Evolutionary conservation across 306 rosid species (phyloP).

Genomic region (Prunus mume): DNA sequence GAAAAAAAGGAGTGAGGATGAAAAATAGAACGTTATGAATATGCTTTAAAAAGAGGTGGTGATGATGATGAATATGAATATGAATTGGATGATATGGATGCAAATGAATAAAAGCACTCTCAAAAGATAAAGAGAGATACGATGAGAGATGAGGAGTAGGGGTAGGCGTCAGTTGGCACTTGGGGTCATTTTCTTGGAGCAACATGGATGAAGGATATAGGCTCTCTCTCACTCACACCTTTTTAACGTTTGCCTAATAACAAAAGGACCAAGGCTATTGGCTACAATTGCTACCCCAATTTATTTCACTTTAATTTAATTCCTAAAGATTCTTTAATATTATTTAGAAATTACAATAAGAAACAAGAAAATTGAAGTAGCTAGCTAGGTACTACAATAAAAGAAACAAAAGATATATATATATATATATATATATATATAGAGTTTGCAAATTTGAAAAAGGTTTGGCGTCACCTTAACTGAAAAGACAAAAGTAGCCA

Average conservation of each 20-base stretch:
- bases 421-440: too few species aligned
- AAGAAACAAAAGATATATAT: not conserved
- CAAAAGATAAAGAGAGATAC: too few species aligned
- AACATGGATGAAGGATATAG: not conserved
- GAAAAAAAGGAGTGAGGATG: not conserved
- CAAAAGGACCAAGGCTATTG: not conserved
- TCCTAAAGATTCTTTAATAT: too few species aligned
- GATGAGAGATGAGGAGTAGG: not conserved
- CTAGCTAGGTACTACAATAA: not conserved
- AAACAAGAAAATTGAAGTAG: too few species aligned
- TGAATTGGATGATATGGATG: not conserved
- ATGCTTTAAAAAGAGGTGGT: not conserved
- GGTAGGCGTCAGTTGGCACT: not conserved
- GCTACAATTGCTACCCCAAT: not conserved
- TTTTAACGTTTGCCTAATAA: not conserved
- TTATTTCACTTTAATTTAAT: not conserved
- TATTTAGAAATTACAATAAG: too few species aligned
- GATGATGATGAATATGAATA: too few species aligned
- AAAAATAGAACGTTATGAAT: not conserved
- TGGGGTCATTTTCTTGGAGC: not conserved
- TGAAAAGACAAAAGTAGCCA: conserved; percentile 7
- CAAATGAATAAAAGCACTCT: not conserved
- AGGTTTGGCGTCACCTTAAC: not conserved
- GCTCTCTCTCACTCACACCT: not conserved
- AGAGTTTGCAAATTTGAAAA: not conserved